These are phyloP conservation scores for Euptelea pleiosperma DNA, from an alignment of 164 flowering plant species.

Conservation along the genomic window DNA sequence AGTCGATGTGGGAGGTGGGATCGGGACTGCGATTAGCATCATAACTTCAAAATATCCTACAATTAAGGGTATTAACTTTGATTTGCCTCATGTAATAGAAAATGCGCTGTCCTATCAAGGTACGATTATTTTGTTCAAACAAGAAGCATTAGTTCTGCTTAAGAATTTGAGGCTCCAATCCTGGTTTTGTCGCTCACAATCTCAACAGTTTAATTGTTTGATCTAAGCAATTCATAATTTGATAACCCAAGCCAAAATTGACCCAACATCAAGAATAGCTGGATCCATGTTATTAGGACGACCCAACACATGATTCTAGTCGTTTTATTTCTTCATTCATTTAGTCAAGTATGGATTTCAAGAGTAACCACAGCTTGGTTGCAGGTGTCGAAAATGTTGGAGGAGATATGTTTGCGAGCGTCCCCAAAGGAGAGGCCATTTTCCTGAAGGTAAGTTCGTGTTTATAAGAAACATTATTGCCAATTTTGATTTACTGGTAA, in stretches of 20 bases:
- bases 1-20: constrained; percentile 94
- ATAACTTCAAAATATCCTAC: constrained; percentile 65
- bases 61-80: constrained; percentile 76
- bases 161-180: no score
- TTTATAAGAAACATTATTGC: no score
- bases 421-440: constrained; percentile 83
- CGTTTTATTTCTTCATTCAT: no score
- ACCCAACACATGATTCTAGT: no score
- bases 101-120: constrained; percentile 68
- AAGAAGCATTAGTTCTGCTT: no score
- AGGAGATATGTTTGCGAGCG: constrained; percentile 81
- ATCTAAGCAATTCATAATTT: no score
- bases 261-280: no score
- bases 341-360: not conserved
- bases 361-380: constrained; percentile 6
- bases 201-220: no score
- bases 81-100: constrained; percentile 76
- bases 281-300: no score
- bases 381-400: constrained; percentile 77
- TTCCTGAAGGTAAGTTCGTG: constrained; percentile 92
- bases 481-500: not conserved
- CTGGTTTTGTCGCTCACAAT: no score
- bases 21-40: constrained; percentile 61
- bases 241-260: no score
- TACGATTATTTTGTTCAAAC: no score